These are phyloP conservation scores for Tetrastigma voinierianum DNA, from an alignment of 164 flowering plant genomes.

Conservation along the genomic window DNA sequence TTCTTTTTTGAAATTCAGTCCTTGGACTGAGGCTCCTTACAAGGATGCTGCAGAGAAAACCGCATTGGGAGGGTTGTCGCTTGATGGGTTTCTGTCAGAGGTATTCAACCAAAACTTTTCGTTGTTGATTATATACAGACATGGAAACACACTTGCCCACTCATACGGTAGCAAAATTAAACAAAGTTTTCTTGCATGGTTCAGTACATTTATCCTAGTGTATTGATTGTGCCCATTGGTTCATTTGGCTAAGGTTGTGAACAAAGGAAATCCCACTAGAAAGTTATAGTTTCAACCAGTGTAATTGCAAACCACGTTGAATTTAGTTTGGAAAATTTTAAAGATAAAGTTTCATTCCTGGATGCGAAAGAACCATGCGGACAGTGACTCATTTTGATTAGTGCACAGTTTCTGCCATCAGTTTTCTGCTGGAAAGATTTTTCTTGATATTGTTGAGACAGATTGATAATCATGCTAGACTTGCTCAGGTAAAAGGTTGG, in stretches of 20 bases:
- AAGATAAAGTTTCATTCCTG: background rate
- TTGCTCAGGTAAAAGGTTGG: no score
- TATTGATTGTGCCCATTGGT: background rate
- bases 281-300: background rate
- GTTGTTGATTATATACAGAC: no score
- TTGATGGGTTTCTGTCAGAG: constrained; percentile 86
- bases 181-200: background rate
- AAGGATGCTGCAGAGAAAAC: constrained; percentile 76
- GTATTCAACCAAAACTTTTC: constrained; percentile 26
- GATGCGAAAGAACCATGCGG: no score
- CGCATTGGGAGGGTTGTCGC: constrained; percentile 73
- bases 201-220: background rate
- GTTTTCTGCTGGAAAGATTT: background rate
- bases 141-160: no score
- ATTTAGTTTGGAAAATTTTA: background rate
- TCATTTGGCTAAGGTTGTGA: background rate
- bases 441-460: no score
- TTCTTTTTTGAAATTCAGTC: constrained; percentile 39
- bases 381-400: background rate
- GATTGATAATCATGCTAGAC: no score
- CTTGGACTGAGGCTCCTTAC: constrained; percentile 81
- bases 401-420: background rate
- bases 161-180: background rate
- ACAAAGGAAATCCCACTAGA: background rate
- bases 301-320: background rate